A percentile compares a stretch with the other conserved stretches of the same genome.
Conservation (phyloP, 495 filamentous ascomycete genomes). For the Paragyromitra xinjiangensis region DNA sequence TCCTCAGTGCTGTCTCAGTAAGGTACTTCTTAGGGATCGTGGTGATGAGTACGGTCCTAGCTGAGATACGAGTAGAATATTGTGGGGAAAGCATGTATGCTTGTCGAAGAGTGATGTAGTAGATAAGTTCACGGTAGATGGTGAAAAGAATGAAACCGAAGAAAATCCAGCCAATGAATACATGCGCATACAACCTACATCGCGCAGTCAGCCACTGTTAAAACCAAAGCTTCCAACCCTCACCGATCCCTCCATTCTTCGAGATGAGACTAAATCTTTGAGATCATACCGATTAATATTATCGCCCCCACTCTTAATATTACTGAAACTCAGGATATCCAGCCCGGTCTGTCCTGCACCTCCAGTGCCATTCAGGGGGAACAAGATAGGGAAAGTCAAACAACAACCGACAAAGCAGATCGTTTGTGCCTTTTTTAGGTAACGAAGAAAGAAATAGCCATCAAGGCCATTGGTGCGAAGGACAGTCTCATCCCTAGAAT, state of each 20-base stretch:
- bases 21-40: slow-evolving; percentile 81
- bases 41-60: slow-evolving; percentile 90
- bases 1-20: slow-evolving; percentile 74
- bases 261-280: background rate
- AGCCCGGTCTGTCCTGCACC: slow-evolving; percentile 71
- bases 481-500: slow-evolving; percentile 55
- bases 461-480: slow-evolving; percentile 73
- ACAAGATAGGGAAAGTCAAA: slow-evolving; percentile 85
- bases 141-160: slow-evolving; percentile 87
- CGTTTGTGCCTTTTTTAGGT: slow-evolving; percentile 74
- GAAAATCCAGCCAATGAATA: slow-evolving; percentile 76
- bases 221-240: background rate
- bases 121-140: slow-evolving; percentile 90
- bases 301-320: slow-evolving; percentile 66
- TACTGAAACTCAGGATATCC: slow-evolving; percentile 79
- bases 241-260: background rate
- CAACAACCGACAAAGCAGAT: slow-evolving; percentile 81
- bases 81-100: slow-evolving; percentile 89
- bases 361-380: slow-evolving; percentile 88
- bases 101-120: slow-evolving; percentile 94
- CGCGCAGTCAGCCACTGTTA: slow-evolving; percentile 21
- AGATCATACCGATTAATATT: slow-evolving; percentile 62
- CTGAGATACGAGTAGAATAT: slow-evolving; percentile 89
- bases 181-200: slow-evolving; percentile 74
- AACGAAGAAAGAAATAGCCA: slow-evolving; percentile 86